phyloP scores from a whole-genome alignment of 306 rosid species.

The Prunus mume region DNA sequence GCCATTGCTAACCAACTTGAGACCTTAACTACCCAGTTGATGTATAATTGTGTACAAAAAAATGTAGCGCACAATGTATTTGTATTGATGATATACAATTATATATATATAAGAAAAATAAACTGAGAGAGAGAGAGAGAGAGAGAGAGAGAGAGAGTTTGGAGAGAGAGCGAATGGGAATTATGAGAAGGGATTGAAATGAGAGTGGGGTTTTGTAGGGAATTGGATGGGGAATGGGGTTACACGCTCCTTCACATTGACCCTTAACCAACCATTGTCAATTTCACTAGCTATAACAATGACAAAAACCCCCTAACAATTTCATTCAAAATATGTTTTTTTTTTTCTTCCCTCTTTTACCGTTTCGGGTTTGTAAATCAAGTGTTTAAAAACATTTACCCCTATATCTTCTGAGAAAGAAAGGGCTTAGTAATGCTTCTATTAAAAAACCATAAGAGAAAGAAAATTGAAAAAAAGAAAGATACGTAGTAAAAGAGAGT shows the following conservation, averaged over 20 bases:
- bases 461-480: not conserved
- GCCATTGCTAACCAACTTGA: constrained; percentile 22
- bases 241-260: constrained; percentile 48
- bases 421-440: no score
- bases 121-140: not conserved
- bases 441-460: no score
- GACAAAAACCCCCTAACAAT: constrained; percentile 6
- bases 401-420: no score
- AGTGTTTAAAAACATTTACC: no score
- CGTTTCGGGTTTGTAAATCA: no score
- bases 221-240: not conserved
- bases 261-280: constrained; percentile 35
- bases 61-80: not conserved
- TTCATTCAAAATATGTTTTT: not conserved
- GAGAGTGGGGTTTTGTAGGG: constrained; percentile 29
- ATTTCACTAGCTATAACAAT: not conserved
- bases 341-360: not conserved
- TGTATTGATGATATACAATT: not conserved
- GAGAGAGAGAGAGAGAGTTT: constrained; percentile 5
- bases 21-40: not conserved
- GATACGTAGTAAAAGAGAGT: not conserved
- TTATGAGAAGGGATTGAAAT: constrained; percentile 5
- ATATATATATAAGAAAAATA: not conserved
- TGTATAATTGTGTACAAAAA: not conserved
- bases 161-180: not conserved